phyloP scores from a whole-genome alignment of 257 asterid genomes.

The Forsythia suspensa region DNA sequence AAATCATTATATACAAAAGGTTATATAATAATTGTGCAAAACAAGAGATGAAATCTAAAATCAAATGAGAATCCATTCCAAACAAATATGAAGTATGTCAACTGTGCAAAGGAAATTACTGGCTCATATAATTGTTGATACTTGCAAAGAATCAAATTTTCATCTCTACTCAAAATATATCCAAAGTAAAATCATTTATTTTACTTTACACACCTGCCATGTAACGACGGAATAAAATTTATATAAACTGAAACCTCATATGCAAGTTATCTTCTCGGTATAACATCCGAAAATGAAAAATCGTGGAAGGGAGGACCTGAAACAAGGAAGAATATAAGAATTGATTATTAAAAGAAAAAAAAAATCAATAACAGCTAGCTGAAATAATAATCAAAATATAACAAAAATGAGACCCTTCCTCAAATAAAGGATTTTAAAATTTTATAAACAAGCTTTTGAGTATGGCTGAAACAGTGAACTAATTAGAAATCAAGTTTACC shows the following conservation, averaged over 20 bases:
- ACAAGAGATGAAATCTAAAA: neutral
- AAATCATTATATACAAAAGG: neutral
- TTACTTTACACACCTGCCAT: neutral
- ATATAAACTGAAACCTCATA: no score
- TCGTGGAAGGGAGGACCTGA: slow-evolving; percentile 84
- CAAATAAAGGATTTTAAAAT: neutral
- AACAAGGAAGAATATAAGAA: slow-evolving; percentile 18
- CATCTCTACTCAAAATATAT: no score
- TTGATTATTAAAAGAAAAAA: neutral
- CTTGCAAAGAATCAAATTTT: no score
- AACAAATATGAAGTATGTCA: neutral
- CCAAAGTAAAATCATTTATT: no score
- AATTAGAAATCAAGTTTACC: neutral
- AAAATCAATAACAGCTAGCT: neutral
- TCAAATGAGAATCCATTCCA: neutral
- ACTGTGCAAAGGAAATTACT: neutral
- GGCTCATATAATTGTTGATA: no score
- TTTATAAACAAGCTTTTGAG: neutral
- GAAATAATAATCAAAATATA: neutral
- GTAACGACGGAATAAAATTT: no score
- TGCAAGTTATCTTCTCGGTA: slow-evolving; percentile 46
- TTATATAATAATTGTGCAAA: neutral
- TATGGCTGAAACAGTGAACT: neutral
- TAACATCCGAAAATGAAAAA: slow-evolving; percentile 65
- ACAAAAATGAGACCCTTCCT: neutral